These are phyloP conservation scores for Kazachstania africana DNA, from an alignment of 805 yeast species.

Conservation along the genomic window DNA sequence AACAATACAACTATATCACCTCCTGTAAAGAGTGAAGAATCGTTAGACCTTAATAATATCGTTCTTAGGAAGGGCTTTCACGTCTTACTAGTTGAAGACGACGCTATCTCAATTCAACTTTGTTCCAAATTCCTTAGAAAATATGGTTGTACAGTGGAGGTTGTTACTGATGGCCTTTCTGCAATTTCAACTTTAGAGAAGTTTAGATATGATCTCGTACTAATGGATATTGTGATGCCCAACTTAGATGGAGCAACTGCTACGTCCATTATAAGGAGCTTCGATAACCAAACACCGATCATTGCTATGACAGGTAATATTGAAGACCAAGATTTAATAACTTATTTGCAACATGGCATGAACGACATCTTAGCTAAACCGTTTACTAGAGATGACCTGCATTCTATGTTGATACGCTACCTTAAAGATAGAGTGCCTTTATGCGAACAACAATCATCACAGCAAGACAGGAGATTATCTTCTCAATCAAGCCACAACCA, in stretches of 20 bases:
- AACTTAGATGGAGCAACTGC: conserved; percentile 84
- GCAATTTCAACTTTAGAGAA: conserved; percentile 71
- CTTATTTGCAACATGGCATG: conserved; percentile 79
- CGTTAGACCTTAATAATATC: not conserved
- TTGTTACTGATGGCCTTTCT: conserved; percentile 83
- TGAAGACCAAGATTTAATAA: conserved; percentile 68
- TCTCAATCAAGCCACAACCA: not conserved
- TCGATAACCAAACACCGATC: conserved; percentile 78
- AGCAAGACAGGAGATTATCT: not conserved
- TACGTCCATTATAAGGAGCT: conserved; percentile 74
- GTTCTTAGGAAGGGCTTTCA: conserved; percentile 39
- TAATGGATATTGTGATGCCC: conserved; percentile 88
- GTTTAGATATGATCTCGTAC: conserved; percentile 59
- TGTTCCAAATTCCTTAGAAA: conserved; percentile 73
- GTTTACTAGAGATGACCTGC: conserved; percentile 77
- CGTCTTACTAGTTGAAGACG: conserved; percentile 71
- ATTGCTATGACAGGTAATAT: conserved; percentile 92
- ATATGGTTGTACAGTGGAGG: conserved; percentile 87
- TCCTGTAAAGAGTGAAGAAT: not conserved
- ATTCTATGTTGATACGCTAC: conserved; percentile 66
- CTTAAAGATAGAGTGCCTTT: conserved; percentile 38
- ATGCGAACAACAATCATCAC: conserved; percentile 11
- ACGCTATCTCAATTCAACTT: conserved; percentile 67
- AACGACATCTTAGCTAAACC: conserved; percentile 90
- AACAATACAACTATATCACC: conserved; percentile 3